phyloP scores from a whole-genome alignment of 208 protist genomes.

The Sergeia podlipaevii region DNA sequence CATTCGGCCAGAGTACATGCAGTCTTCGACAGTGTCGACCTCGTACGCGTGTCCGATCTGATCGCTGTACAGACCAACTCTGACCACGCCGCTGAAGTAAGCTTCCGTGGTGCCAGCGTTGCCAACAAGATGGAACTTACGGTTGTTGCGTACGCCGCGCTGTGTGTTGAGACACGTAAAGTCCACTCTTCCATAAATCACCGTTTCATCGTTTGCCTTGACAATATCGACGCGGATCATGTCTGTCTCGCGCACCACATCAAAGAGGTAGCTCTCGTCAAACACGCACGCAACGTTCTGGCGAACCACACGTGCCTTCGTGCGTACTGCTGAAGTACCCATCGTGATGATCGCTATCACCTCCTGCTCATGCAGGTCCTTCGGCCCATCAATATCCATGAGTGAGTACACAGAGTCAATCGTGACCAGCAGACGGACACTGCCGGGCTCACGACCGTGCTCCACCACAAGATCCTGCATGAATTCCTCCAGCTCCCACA shows the following conservation, averaged over 20 bases:
- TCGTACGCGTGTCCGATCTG: slow-evolving; percentile 65
- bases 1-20: slow-evolving; percentile 60
- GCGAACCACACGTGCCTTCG: slow-evolving; percentile 29
- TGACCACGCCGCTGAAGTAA: slow-evolving; percentile 73
- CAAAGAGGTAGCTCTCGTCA: slow-evolving; percentile 60
- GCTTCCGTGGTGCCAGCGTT: slow-evolving; percentile 56
- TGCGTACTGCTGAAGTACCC: slow-evolving; percentile 41
- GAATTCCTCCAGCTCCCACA: slow-evolving; percentile 43
- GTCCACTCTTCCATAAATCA: slow-evolving; percentile 75
- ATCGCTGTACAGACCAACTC: slow-evolving; percentile 56
- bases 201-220: slow-evolving; percentile 20
- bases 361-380: slow-evolving; percentile 39
- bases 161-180: slow-evolving; percentile 79
- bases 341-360: slow-evolving; percentile 67
- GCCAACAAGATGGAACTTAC: slow-evolving; percentile 61
- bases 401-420: slow-evolving; percentile 45
- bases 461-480: slow-evolving; percentile 69
- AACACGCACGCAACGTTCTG: slow-evolving; percentile 47
- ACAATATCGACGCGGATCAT: slow-evolving; percentile 76
- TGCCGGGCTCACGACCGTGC: slow-evolving; percentile 76
- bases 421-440: slow-evolving; percentile 42
- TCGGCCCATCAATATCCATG: slow-evolving; percentile 20
- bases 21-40: slow-evolving; percentile 37
- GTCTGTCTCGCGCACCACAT: slow-evolving; percentile 80
- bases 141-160: slow-evolving; percentile 45